Conservation (phyloP, 1,139 yeast genomes). For the Kluyveromyces sp. region DNA sequence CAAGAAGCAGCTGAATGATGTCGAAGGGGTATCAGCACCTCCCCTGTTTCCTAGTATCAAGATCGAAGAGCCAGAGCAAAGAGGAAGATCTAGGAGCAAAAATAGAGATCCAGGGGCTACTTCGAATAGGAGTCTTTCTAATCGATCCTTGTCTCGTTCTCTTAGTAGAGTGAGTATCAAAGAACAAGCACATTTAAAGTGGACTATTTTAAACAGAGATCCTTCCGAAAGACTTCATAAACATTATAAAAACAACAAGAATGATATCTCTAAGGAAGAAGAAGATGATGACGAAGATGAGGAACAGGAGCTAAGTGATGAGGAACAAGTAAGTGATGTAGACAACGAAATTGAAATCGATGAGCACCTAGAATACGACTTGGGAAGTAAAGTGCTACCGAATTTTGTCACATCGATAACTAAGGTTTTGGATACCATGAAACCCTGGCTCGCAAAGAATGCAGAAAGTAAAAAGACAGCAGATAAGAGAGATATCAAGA, state of each 20-base stretch:
- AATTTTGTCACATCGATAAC: slow-evolving; percentile 24
- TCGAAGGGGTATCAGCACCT: slow-evolving; percentile 1
- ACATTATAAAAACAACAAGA: slow-evolving; percentile 23
- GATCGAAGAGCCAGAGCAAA: slow-evolving; percentile 11
- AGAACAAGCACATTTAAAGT: slow-evolving; percentile 26
- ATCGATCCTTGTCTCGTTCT: slow-evolving; percentile 17
- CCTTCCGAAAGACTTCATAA: slow-evolving; percentile 39
- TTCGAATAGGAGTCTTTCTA: not conserved
- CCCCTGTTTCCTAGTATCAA: slow-evolving; percentile 6
- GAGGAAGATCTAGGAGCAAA: slow-evolving; percentile 27
- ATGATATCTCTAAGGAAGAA: slow-evolving; percentile 32
- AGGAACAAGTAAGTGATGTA: slow-evolving; percentile 31
- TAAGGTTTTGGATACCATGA: slow-evolving; percentile 23
- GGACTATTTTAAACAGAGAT: slow-evolving; percentile 28
- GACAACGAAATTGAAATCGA: slow-evolving; percentile 34
- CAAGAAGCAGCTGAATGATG: not conserved
- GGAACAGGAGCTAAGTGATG: slow-evolving; percentile 33
- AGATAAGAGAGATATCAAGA: slow-evolving; percentile 3
- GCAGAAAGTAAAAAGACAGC: slow-evolving; percentile 6
- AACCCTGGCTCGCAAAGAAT: slow-evolving; percentile 21
- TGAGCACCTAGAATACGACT: slow-evolving; percentile 27
- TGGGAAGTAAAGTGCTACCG: slow-evolving; percentile 28
- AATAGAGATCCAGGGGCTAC: slow-evolving; percentile 8
- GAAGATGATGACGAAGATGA: slow-evolving; percentile 36
- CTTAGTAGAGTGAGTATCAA: slow-evolving; percentile 19